These are phyloP conservation scores for Thelephora terrestris DNA, from an alignment of 1,284 basidiomycete genomes.

Conservation along the genomic window DNA sequence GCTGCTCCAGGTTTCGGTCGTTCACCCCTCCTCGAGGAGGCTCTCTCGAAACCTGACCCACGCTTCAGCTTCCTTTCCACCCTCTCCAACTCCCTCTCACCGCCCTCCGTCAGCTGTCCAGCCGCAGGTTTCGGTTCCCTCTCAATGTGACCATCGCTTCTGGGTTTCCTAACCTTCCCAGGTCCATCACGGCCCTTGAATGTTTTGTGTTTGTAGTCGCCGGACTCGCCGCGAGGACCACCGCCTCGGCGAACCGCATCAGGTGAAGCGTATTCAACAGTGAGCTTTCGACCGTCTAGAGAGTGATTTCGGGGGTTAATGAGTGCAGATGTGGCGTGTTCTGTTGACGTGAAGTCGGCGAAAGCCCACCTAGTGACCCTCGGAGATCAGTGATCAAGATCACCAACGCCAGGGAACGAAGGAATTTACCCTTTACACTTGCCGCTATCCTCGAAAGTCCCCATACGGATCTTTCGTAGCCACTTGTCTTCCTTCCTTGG, in stretches of 20 bases:
- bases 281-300: conserved; percentile 76
- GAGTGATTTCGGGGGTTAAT: conserved; percentile 79
- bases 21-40: conserved; percentile 4
- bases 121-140: background rate
- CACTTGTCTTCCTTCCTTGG: conserved; percentile 35
- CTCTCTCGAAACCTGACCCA: background rate
- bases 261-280: conserved; percentile 81
- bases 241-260: conserved; percentile 76
- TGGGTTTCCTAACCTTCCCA: background rate
- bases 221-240: conserved; percentile 23
- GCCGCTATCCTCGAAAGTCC: conserved; percentile 92
- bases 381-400: background rate
- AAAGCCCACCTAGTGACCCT: conserved; percentile 72
- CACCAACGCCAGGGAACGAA: conserved; percentile 3
- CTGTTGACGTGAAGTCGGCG: conserved; percentile 77
- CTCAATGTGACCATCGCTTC: background rate
- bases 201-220: conserved; percentile 1
- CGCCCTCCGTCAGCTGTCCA: background rate
- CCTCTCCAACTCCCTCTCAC: conserved; percentile 7
- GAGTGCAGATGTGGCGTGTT: conserved; percentile 76
- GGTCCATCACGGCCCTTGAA: conserved; percentile 7
- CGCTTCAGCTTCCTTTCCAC: conserved; percentile 9
- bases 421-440: conserved; percentile 83
- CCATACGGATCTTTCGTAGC: conserved; percentile 85
- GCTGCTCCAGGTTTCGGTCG: conserved; percentile 85